These are phyloP conservation scores for Rhodofomes roseus DNA, from an alignment of 1,284 basidiomycete genomes.

Conservation along the genomic window DNA sequence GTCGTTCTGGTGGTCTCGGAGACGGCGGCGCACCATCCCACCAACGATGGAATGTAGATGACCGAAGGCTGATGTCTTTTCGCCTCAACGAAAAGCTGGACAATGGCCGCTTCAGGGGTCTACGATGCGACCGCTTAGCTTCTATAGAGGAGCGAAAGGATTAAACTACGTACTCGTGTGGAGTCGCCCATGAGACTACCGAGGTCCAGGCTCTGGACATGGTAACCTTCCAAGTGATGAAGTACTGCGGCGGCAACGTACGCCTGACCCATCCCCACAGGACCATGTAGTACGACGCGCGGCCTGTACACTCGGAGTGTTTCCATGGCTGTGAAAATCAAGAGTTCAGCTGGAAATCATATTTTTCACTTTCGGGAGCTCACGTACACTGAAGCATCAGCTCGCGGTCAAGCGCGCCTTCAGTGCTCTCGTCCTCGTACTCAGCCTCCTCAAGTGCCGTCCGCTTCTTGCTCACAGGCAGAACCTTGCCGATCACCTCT, in stretches of 20 bases:
- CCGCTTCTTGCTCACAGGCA: slow-evolving; percentile 73
- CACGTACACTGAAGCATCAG: slow-evolving; percentile 81
- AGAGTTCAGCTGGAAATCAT: not conserved
- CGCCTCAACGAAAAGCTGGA: slow-evolving; percentile 97
- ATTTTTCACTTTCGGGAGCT: not conserved
- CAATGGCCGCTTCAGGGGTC: slow-evolving; percentile 90
- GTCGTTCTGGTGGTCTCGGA: slow-evolving; percentile 84
- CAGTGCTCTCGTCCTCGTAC: slow-evolving; percentile 76
- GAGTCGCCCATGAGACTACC: slow-evolving; percentile 90
- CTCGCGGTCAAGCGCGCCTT: slow-evolving; percentile 77
- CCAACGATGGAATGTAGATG: slow-evolving; percentile 89
- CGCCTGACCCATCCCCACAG: slow-evolving; percentile 85
- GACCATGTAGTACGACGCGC: slow-evolving; percentile 82
- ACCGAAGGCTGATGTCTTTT: slow-evolving; percentile 97
- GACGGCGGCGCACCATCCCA: slow-evolving; percentile 84
- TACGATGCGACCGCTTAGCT: slow-evolving; percentile 27
- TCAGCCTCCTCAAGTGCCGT: slow-evolving; percentile 92
- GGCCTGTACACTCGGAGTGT: slow-evolving; percentile 89
- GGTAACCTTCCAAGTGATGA: slow-evolving; percentile 94
- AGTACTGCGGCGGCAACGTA: slow-evolving; percentile 89
- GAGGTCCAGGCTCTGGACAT: slow-evolving; percentile 91
- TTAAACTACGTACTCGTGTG: slow-evolving; percentile 56
- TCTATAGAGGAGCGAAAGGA: not conserved
- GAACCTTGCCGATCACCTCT: slow-evolving; percentile 59
- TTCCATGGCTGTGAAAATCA: slow-evolving; percentile 71